Evolutionary conservation across 495 filamentous ascomycete species (phyloP).

Genomic region (Tuber umbilicatum): DNA sequence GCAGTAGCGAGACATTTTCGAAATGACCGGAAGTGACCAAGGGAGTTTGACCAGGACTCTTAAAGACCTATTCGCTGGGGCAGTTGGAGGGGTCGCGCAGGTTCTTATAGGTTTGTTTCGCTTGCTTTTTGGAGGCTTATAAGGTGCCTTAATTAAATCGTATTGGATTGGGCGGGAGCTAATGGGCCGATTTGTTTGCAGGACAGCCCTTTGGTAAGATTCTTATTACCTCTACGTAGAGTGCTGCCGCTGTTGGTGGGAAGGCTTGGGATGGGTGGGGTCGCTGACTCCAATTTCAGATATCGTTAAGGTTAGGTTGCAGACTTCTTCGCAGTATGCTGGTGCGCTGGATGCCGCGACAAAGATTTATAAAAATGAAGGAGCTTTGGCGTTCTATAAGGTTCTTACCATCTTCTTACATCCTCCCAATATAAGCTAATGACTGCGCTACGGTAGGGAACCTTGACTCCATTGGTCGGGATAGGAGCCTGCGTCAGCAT

Average conservation of each 20-base stretch:
- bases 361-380: slow-evolving; percentile 82
- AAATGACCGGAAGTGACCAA: slow-evolving; percentile 22
- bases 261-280: background rate
- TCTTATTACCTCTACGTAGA: background rate
- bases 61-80: slow-evolving; percentile 89
- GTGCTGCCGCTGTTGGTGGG: background rate
- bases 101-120: slow-evolving; percentile 75
- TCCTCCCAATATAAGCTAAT: slow-evolving; percentile 1
- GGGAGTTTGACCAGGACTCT: slow-evolving; percentile 49
- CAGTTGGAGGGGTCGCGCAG: slow-evolving; percentile 86
- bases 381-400: slow-evolving; percentile 91
- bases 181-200: slow-evolving; percentile 43
- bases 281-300: slow-evolving; percentile 49
- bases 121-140: background rate
- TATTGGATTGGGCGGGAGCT: slow-evolving; percentile 6
- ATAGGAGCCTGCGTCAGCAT: slow-evolving; percentile 93
- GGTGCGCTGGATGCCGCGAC: slow-evolving; percentile 71
- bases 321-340: slow-evolving; percentile 75
- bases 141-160: background rate
- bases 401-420: slow-evolving; percentile 16
- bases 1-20: background rate
- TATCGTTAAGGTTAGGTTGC: slow-evolving; percentile 95
- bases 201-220: slow-evolving; percentile 80
- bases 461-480: slow-evolving; percentile 87
- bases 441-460: slow-evolving; percentile 49